A percentile compares a stretch with the other conserved stretches of the same genome.
These are phyloP conservation scores for Castanea crenata DNA, from an alignment of 306 rosid species.

Conservation along the genomic window DNA sequence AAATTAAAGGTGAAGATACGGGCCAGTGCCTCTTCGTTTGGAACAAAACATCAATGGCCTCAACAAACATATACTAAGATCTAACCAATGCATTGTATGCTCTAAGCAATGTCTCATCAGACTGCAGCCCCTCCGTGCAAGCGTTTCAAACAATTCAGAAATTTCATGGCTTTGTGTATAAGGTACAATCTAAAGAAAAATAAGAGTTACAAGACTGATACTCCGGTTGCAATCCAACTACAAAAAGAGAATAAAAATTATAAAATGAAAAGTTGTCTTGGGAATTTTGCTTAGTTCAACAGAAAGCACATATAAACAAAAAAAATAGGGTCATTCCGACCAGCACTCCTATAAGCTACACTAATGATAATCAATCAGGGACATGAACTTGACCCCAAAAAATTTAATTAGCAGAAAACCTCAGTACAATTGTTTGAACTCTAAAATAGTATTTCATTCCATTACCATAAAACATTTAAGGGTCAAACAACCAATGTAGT, in stretches of 20 bases:
- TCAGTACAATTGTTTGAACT: background rate
- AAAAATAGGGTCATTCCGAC: too few species aligned
- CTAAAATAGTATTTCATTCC: background rate
- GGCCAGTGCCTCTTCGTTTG: constrained; percentile 22
- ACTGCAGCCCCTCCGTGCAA: constrained; percentile 31
- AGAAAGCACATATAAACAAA: too few species aligned
- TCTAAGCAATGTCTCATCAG: constrained; percentile 28
- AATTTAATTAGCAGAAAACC: background rate
- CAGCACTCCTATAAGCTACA: too few species aligned
- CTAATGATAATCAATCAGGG: too few species aligned
- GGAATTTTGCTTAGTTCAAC: too few species aligned
- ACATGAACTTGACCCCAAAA: too few species aligned
- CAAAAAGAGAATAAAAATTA: too few species aligned
- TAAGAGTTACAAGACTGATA: too few species aligned
- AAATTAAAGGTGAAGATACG: constrained; percentile 59
- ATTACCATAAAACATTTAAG: background rate
- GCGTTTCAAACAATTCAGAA: constrained; percentile 39
- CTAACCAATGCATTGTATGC: constrained; percentile 62
- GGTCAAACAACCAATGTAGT: background rate
- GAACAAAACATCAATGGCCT: constrained; percentile 59
- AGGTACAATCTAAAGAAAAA: too few species aligned
- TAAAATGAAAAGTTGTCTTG: too few species aligned
- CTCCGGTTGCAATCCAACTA: too few species aligned
- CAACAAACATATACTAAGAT: constrained; percentile 60
- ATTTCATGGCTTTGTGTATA: background rate